Evolutionary conservation across 208 protist genomes (phyloP).

Genomic region (Angomonas ambiguus): DNA sequence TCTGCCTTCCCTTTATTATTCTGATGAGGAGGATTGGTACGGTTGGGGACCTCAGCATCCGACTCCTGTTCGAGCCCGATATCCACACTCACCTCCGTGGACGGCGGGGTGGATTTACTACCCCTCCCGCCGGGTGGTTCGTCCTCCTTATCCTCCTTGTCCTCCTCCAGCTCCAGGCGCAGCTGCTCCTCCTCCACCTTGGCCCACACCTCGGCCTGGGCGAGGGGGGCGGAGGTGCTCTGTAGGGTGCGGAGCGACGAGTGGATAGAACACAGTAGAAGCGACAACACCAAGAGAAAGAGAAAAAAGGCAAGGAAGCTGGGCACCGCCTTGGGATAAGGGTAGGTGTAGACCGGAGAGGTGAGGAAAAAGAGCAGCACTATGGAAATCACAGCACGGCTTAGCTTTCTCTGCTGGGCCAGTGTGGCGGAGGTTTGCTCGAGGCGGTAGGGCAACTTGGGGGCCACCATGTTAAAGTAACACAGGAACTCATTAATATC

Average conservation of each 20-base stretch:
- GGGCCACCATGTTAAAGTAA: conserved; percentile 42
- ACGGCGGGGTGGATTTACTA: no score
- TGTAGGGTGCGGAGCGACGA: conserved; percentile 34
- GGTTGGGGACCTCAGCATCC: no score
- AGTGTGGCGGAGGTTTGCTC: conserved; percentile 24
- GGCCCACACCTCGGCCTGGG: conserved; percentile 32
- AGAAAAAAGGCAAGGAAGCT: conserved; percentile 28
- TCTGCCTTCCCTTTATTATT: not conserved
- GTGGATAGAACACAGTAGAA: conserved; percentile 25
- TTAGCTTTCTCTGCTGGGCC: conserved; percentile 19
- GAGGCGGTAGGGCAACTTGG: conserved; percentile 23
- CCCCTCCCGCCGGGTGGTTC: not conserved
- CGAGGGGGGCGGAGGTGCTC: conserved; percentile 35
- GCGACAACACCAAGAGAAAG: conserved; percentile 23
- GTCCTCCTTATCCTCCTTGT: not conserved
- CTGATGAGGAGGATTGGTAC: no score
- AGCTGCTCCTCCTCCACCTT: conserved; percentile 10
- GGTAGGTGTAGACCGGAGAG: conserved; percentile 6
- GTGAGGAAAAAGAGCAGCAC: conserved; percentile 43
- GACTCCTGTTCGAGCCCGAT: no score
- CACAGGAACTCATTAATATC: conserved; percentile 37
- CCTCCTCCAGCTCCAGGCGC: conserved; percentile 1
- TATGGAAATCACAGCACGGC: conserved; percentile 20
- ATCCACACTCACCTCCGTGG: no score
- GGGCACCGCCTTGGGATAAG: conserved; percentile 39